Conservation (phyloP, 78 protist species). For the Emiliania huxleyi region DNA sequence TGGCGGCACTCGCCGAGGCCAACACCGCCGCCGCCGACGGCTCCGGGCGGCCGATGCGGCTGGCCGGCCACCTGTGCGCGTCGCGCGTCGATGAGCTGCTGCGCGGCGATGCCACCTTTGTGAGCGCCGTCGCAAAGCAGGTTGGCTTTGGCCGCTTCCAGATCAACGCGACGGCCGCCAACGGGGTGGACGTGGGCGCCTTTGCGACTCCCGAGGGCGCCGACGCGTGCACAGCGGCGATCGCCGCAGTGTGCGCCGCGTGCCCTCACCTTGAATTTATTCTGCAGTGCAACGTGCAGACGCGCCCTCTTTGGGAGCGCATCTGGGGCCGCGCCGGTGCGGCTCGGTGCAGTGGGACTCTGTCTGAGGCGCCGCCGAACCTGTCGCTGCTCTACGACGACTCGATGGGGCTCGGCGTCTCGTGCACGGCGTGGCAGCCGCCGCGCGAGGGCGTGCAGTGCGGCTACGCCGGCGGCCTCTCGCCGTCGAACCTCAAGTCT, state of each 20-base stretch:
- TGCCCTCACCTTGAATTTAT: neutral
- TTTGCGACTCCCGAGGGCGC: neutral
- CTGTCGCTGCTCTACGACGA: neutral
- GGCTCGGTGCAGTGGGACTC: neutral
- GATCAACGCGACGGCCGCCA: conserved; percentile 2
- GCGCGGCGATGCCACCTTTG: neutral
- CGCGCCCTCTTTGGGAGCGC: neutral
- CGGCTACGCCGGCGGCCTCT: neutral
- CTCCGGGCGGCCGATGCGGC: neutral
- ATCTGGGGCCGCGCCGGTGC: neutral
- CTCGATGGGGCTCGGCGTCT: neutral
- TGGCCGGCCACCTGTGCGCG: neutral
- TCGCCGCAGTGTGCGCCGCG: neutral
- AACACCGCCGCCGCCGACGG: neutral
- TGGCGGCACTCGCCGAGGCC: neutral
- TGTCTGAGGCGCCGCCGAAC: neutral
- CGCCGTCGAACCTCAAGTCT: neutral
- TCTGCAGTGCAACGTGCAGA: conserved; percentile 23
- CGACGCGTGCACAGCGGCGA: neutral
- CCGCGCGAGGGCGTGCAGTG: neutral
- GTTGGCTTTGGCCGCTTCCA: neutral
- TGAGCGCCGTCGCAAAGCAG: neutral
- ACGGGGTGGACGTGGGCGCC: neutral
- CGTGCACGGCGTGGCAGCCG: neutral
- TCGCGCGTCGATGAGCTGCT: neutral